Percentiles rank a stretch among this genome's conserved stretches.
Conservation (phyloP, 1,284 basidiomycete genomes). For the Rugiboletus extremiorientalis region DNA sequence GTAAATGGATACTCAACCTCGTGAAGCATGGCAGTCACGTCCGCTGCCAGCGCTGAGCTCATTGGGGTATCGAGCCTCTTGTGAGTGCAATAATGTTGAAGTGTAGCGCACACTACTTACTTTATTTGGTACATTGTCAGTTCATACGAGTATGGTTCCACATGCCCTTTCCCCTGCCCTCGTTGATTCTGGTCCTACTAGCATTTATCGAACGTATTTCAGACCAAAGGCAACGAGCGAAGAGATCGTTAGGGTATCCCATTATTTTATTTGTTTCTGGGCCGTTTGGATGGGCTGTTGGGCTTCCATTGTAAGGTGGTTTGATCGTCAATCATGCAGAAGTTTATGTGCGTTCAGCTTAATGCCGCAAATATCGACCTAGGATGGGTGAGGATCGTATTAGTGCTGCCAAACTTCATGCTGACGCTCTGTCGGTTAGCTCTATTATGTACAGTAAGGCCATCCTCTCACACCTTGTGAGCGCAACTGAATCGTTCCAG, state of each 20-base stretch:
- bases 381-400: slow-evolving; percentile 38
- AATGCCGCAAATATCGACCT: slow-evolving; percentile 46
- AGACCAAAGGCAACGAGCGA: slow-evolving; percentile 46
- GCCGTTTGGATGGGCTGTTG: slow-evolving; percentile 61
- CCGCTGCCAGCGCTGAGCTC: slow-evolving; percentile 58
- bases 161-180: too few species aligned
- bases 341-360: slow-evolving; percentile 32
- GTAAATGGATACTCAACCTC: slow-evolving; percentile 2
- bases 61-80: slow-evolving; percentile 60
- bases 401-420: background rate
- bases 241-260: slow-evolving; percentile 52
- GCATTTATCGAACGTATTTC: slow-evolving; percentile 51
- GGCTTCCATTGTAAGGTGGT: slow-evolving; percentile 39
- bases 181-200: slow-evolving; percentile 1
- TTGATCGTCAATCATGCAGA: background rate
- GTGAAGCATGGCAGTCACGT: slow-evolving; percentile 55
- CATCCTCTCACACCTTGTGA: background rate
- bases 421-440: slow-evolving; percentile 24
- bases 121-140: slow-evolving; percentile 15
- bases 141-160: slow-evolving; percentile 41
- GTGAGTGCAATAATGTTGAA: slow-evolving; percentile 32
- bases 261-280: slow-evolving; percentile 58
- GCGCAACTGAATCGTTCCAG: slow-evolving; percentile 23
- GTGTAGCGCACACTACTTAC: slow-evolving; percentile 2
- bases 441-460: slow-evolving; percentile 49